phyloP scores from a whole-genome alignment of 495 filamentous ascomycete species.

The Daldinia grandis region DNA sequence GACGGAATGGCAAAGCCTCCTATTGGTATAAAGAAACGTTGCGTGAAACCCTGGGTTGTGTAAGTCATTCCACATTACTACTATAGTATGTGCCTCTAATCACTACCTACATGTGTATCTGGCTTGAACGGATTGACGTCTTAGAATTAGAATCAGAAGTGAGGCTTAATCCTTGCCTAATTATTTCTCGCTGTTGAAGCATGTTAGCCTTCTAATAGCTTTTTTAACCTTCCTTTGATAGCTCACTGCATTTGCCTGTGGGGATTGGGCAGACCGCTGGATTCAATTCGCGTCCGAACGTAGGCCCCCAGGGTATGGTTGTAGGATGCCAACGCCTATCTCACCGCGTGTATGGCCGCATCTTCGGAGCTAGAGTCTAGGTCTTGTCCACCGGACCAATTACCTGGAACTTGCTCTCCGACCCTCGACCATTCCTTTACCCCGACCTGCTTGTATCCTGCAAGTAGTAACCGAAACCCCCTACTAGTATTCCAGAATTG shows the following conservation, averaged over 20 bases:
- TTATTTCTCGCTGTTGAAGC: background rate
- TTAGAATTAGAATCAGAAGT: background rate
- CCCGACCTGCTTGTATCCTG: constrained; percentile 24
- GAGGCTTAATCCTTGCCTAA: constrained; percentile 1
- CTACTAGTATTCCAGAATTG: constrained; percentile 28
- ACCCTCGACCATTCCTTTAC: constrained; percentile 35
- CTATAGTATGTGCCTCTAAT: background rate
- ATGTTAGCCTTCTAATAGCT: background rate
- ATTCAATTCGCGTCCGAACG: constrained; percentile 12
- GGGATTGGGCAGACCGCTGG: constrained; percentile 26
- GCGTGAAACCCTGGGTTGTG: constrained; percentile 8
- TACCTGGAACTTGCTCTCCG: constrained; percentile 29
- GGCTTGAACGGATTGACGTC: background rate
- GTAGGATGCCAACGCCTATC: constrained; percentile 18
- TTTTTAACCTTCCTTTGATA: constrained; percentile 4
- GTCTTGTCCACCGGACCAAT: constrained; percentile 33
- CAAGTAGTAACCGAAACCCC: constrained; percentile 37
- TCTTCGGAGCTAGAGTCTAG: constrained; percentile 26
- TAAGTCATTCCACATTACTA: constrained; percentile 7
- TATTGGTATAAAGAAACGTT: constrained; percentile 9
- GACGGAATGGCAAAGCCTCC: constrained; percentile 17
- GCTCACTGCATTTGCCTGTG: background rate
- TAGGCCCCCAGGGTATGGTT: constrained; percentile 14
- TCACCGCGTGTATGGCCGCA: constrained; percentile 23
- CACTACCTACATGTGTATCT: background rate